Evolutionary conservation across 345 rosid genomes (phyloP), one percentile per base, ranked within the genome.

Genomic region (Theobroma cacao): DNA sequence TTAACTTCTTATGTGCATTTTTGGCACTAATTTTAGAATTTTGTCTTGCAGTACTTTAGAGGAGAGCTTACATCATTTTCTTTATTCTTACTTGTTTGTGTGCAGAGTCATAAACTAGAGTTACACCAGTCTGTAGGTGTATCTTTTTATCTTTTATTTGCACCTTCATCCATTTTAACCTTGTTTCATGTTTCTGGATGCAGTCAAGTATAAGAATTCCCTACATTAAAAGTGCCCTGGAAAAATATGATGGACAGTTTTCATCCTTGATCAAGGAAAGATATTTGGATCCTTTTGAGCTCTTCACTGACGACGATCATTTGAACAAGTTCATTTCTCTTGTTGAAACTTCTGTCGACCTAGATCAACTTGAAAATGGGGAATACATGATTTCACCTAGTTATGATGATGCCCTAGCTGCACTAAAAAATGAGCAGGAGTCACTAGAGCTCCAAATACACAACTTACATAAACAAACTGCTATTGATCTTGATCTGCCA

Each of bases 141-240:
- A 15, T 75, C 13, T 41, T 36, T 22, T 75, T 50, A 71, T 75
- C 15, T 75, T 40, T 75, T 59, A 41, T 41, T 70, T 38, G 55
- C 40, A 38, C 14, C 28, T 75, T 9, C 24, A 41, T 26, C 66
- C 11, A 5, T 41, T 17, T 62, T 72, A 60, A 67, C 70, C 69
- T 34, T 64, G 26, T 1, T 65, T 79, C 79, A 65, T 83, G 47
- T 76, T n/a, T 83, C 56, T 85, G 59, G 64, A 36, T 85, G 86
- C 93, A 96, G 99, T 94, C 98, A 80, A 84, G 90, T 78, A 84
- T 91, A 79, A 93, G 99, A 85, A 88, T 94, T 79, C 98, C 98
- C 33, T 89, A 85, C 83, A 89, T 96, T 77, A 89, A 79, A 85
- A 88, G 86, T 83, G 90, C 95, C 82, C 83, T 96, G 72, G 87